Base-by-base conservation (phyloP, 768 basidiomycete genomes). In the Suillus spraguei region DNA sequence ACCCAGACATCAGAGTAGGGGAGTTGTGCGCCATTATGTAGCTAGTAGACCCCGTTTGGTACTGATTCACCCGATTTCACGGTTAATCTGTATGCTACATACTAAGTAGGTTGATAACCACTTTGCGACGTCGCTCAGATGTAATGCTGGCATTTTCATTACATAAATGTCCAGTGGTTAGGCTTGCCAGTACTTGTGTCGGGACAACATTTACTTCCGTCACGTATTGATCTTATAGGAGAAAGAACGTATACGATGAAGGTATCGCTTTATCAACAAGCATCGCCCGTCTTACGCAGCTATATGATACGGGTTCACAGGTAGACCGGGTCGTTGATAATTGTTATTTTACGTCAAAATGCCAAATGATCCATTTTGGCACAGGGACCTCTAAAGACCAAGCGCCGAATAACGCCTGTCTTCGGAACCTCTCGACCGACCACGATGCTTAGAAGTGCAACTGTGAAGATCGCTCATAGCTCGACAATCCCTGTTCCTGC, bases 381-480 rank as follows among this genome's bases (percentile, higher is more conserved):
- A 56, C 24, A 58, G 36, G 2, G 28, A 41, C 16, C 41, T 46
- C 38, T 28, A 10, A 22, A 28, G 11, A 13, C 56, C 17, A 17
- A 14, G 17, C 20, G 39, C 39, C 56, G 56, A 58, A 41, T 41
- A 58, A 41, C 39, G 39, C 17, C 28, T 58, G 17, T 41, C 28
- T 5, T 58, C 24, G 33, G 20, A 53, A 35, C 52, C 35, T 53
- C 20, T 53, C 32, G 20, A 53, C 32, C 17, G 10, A 58, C 41
- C 35, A 64, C 65, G 61, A 94, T 94, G 92, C 91, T 94, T 81
- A 90, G 82, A 77, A 82, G 80, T 17, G 89, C 89, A 38, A 89
- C 90, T 68, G 86, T 88, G 35, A 93, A 89, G 76, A 85, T 97
- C 73, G 95, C 95, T 4, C 95, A 97, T 76, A 95, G 94, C 70